A percentile compares a stretch with the other conserved stretches of the same genome.
Evolutionary conservation across 1,284 basidiomycete species (phyloP).

Genomic region (Microbotryum intermedium): DNA sequence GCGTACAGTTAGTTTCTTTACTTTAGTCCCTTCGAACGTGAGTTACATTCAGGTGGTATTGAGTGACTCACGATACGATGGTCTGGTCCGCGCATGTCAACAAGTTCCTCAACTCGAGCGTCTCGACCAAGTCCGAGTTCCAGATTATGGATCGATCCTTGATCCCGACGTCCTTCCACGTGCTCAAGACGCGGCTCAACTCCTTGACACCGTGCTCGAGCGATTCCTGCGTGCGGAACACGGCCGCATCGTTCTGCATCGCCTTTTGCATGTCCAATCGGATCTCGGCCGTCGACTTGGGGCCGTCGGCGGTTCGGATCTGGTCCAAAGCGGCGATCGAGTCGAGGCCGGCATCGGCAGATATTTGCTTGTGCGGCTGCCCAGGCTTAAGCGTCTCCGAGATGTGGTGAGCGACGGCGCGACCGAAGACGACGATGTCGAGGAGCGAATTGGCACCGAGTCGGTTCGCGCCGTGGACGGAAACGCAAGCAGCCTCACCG

Average conservation of each 20-base stretch:
- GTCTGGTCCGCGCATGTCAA: conserved; percentile 94
- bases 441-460: conserved; percentile 98
- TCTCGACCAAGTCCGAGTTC: conserved; percentile 98
- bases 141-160: conserved; percentile 99
- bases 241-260: conserved; percentile 55
- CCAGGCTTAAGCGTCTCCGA: conserved; percentile 81
- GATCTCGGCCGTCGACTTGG: conserved; percentile 79
- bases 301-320: conserved; percentile 71
- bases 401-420: conserved; percentile 97
- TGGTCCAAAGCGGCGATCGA: conserved; percentile 85
- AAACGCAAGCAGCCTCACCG: conserved; percentile 97
- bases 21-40: too few relatives aligned
- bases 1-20: too few relatives aligned
- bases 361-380: conserved; percentile 81
- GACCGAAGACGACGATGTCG: conserved; percentile 98
- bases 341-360: conserved; percentile 76
- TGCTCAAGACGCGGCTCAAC: conserved; percentile 75
- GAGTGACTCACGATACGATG: conserved; percentile 57
- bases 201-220: conserved; percentile 88
- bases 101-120: conserved; percentile 91
- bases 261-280: conserved; percentile 96
- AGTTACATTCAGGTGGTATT: too few relatives aligned
- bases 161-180: conserved; percentile 82
- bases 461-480: conserved; percentile 98
- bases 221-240: conserved; percentile 69